Conservation (phyloP, 2,329 filamentous ascomycete species). For the Paraconiothyrium sp. region DNA sequence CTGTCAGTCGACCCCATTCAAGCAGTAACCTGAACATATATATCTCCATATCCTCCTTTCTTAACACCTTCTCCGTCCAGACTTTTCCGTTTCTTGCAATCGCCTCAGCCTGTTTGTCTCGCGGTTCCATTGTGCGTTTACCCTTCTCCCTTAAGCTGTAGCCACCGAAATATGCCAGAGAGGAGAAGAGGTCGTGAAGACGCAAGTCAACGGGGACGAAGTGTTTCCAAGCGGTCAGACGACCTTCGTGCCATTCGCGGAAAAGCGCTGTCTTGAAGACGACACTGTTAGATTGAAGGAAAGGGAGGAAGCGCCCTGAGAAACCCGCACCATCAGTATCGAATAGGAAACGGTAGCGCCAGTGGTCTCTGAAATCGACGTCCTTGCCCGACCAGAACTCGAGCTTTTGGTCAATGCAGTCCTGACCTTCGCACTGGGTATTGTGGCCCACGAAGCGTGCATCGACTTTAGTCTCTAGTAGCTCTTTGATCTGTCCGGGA, state of each 20-base stretch:
- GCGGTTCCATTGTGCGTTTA: slow-evolving; percentile 39
- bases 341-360: slow-evolving; percentile 75
- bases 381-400: slow-evolving; percentile 62
- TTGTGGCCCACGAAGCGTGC: slow-evolving; percentile 69
- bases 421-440: slow-evolving; percentile 62
- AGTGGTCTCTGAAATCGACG: slow-evolving; percentile 65
- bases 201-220: slow-evolving; percentile 81
- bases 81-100: slow-evolving; percentile 45
- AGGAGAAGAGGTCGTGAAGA: slow-evolving; percentile 77
- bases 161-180: slow-evolving; percentile 73
- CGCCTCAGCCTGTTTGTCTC: slow-evolving; percentile 39
- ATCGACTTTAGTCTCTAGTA: slow-evolving; percentile 61
- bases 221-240: slow-evolving; percentile 79
- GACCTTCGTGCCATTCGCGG: slow-evolving; percentile 80
- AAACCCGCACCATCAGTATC: slow-evolving; percentile 75
- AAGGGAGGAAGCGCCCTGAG: slow-evolving; percentile 71
- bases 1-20: slow-evolving; percentile 66
- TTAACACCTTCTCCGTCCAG: slow-evolving; percentile 47
- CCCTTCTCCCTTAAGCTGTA: slow-evolving; percentile 36
- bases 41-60: slow-evolving; percentile 73
- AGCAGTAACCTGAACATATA: slow-evolving; percentile 81
- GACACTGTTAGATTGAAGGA: slow-evolving; percentile 71
- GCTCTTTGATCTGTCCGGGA: slow-evolving; percentile 62
- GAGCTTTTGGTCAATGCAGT: slow-evolving; percentile 62
- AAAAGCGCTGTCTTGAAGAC: slow-evolving; percentile 79